Percentiles rank a stretch among this genome's conserved stretches.
Conservation (phyloP, 2,329 filamentous ascomycete genomes). For the Phialophora macrospora region DNA sequence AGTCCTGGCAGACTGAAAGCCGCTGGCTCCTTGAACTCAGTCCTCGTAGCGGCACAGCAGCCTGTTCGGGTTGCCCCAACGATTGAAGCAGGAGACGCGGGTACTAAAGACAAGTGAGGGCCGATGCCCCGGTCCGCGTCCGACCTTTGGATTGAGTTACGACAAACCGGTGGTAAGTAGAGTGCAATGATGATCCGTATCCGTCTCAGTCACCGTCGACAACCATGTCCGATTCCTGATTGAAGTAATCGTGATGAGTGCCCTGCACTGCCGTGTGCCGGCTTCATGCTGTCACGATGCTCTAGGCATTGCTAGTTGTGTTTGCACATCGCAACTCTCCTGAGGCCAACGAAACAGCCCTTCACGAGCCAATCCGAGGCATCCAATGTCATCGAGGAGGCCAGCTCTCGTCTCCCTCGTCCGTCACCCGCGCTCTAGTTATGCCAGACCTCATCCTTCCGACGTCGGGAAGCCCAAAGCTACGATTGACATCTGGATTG, state of each 20-base stretch:
- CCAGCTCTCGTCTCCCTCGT: too few relatives aligned
- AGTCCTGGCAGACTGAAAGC: neutral
- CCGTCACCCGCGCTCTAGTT: neutral
- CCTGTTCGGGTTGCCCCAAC: neutral
- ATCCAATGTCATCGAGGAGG: neutral
- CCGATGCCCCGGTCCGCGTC: neutral
- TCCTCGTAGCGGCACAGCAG: neutral
- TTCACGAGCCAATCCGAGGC: neutral
- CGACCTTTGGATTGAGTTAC: neutral
- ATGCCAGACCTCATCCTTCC: neutral
- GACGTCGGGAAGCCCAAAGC: neutral
- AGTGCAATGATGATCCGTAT: neutral
- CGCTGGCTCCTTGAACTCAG: neutral
- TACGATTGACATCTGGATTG: neutral
- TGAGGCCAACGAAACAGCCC: neutral
- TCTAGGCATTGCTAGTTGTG: neutral
- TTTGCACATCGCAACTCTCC: neutral
- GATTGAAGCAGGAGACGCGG: neutral
- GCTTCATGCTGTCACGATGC: neutral
- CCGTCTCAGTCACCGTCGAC: neutral
- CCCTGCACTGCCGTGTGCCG: neutral
- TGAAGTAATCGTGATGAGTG: neutral
- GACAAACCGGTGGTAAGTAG: neutral
- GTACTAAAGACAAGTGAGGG: neutral
- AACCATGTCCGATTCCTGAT: neutral